Conservation (phyloP, 2,329 filamentous ascomycete genomes). For the Hymenoscyphus albidus region DNA sequence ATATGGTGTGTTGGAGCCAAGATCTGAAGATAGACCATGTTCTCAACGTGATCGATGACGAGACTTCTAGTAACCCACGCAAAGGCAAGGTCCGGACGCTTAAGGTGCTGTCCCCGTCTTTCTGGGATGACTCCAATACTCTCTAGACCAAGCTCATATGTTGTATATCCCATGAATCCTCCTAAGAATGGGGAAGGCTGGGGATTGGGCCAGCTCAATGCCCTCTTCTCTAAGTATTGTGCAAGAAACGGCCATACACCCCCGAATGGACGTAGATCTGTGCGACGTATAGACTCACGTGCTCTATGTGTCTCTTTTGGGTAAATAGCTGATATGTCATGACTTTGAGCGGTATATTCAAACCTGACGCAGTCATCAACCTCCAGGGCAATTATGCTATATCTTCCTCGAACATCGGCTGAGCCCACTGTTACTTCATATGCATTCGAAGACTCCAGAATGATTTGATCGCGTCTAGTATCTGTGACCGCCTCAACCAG, state of each 20-base stretch:
- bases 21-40: constrained; percentile 56
- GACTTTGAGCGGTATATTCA: constrained; percentile 53
- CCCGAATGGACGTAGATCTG: constrained; percentile 22
- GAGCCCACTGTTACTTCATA: constrained; percentile 41
- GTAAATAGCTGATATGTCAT: constrained; percentile 21
- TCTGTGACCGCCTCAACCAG: constrained; percentile 45
- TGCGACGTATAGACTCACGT: neutral
- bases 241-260: constrained; percentile 35
- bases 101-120: constrained; percentile 15
- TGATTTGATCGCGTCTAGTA: constrained; percentile 43
- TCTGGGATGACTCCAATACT: constrained; percentile 42
- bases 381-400: constrained; percentile 70
- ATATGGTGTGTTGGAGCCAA: constrained; percentile 39
- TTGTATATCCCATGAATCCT: constrained; percentile 64
- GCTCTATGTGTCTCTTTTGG: neutral
- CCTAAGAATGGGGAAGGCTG: constrained; percentile 60
- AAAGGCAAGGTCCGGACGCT: constrained; percentile 56
- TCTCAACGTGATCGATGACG: constrained; percentile 58
- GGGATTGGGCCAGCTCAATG: constrained; percentile 34
- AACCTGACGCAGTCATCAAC: constrained; percentile 53
- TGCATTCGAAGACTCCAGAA: constrained; percentile 59
- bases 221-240: constrained; percentile 39
- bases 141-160: constrained; percentile 63
- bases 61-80: constrained; percentile 61
- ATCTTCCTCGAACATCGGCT: constrained; percentile 54